phyloP scores from a whole-genome alignment of 176 grass and related monocot genomes.

The Coix lacrymajobi region DNA sequence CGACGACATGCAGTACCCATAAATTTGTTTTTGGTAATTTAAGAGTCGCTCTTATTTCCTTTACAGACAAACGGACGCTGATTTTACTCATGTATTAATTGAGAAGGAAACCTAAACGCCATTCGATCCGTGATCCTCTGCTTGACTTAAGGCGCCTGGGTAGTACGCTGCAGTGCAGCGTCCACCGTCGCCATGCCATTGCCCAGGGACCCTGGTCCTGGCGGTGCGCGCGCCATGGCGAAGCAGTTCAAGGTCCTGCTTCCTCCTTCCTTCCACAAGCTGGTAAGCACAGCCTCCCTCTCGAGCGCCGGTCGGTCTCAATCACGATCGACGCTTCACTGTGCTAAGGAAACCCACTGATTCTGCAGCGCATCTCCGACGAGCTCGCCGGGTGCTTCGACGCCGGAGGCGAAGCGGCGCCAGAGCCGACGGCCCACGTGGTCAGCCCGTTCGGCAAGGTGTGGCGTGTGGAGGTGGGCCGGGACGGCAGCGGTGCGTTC shows the following conservation, averaged over 20 bases:
- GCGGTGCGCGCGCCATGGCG: background rate
- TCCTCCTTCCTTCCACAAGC: background rate
- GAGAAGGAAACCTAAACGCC: background rate
- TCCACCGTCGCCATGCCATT: background rate
- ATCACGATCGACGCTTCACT: background rate
- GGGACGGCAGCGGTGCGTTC: constrained; percentile 27
- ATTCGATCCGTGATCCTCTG: background rate
- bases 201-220: background rate
- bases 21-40: too few species aligned
- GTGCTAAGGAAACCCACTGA: too few species aligned
- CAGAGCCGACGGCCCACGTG: background rate
- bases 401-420: background rate
- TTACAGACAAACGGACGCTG: too few species aligned
- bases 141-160: background rate
- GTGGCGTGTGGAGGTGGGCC: constrained; percentile 23
- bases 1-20: too few species aligned
- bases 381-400: constrained; percentile 3
- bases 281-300: background rate
- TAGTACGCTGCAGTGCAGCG: too few species aligned
- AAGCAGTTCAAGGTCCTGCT: background rate
- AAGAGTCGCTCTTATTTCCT: too few species aligned
- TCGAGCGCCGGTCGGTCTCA: background rate
- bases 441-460: constrained; percentile 21
- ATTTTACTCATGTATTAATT: too few species aligned
- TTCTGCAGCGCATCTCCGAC: constrained; percentile 18